phyloP scores from a whole-genome alignment of 495 filamentous ascomycete genomes.

The Aspergillus homomorphus region DNA sequence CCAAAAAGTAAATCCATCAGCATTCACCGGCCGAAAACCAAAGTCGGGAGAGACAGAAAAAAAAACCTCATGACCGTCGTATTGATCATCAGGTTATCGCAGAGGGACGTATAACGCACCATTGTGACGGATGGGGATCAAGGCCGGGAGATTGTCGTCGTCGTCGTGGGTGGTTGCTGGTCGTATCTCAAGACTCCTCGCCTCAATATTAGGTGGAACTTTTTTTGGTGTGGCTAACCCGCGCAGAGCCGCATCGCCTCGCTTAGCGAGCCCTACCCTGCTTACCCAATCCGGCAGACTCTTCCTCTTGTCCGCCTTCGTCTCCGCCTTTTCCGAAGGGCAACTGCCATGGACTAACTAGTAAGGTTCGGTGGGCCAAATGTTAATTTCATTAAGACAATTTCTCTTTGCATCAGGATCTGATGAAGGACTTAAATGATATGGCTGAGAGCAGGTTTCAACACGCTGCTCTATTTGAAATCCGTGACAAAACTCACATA shows the following conservation, averaged over 20 bases:
- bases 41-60: neutral
- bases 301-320: neutral
- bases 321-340: neutral
- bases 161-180: constrained; percentile 50
- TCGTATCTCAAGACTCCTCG: constrained; percentile 43
- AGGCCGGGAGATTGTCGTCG: constrained; percentile 48
- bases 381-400: too few species aligned
- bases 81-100: constrained; percentile 10
- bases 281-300: constrained; percentile 16
- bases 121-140: constrained; percentile 66
- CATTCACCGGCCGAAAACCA: constrained; percentile 2
- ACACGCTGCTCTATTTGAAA: too few species aligned
- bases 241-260: constrained; percentile 39
- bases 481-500: too few species aligned
- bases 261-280: constrained; percentile 52
- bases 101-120: constrained; percentile 43
- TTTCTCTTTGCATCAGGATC: too few species aligned
- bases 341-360: too few species aligned
- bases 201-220: constrained; percentile 37
- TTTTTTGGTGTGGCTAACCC: constrained; percentile 49
- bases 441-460: too few species aligned
- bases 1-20: constrained; percentile 33
- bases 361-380: too few species aligned
- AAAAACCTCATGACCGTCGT: constrained; percentile 2
- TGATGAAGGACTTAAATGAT: too few species aligned